Evolutionary conservation across 768 basidiomycete species (phyloP).

Genomic region (Trametes cubensis): DNA sequence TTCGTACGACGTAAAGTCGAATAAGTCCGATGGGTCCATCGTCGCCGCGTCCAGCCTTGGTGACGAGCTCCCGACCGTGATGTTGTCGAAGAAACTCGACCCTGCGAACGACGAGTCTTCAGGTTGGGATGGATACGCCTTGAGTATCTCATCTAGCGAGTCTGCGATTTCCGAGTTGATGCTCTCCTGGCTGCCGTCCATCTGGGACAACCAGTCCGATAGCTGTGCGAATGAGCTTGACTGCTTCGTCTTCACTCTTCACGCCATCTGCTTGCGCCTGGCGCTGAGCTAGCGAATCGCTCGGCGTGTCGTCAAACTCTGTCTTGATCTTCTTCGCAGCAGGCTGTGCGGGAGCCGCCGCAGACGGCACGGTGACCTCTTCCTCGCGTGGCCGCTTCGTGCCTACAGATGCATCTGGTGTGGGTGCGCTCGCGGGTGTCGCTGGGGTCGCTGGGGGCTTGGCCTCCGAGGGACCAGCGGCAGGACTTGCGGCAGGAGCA

Average conservation of each 20-base stretch:
- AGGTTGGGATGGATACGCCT: conserved; percentile 44
- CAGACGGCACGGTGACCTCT: conserved; percentile 21
- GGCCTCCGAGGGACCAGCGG: neutral
- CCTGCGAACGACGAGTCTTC: no score
- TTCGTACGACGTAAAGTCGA: no score
- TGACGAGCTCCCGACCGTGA: no score
- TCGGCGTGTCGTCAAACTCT: conserved; percentile 68
- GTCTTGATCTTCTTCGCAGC: conserved; percentile 61
- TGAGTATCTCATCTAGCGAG: conserved; percentile 64
- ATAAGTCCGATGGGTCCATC: no score
- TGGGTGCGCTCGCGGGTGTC: conserved; percentile 21
- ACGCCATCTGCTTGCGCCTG: conserved; percentile 46
- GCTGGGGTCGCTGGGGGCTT: conserved; percentile 25
- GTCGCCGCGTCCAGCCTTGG: no score
- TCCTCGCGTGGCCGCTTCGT: conserved; percentile 63
- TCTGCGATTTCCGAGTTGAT: conserved; percentile 54
- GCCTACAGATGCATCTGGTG: conserved; percentile 27
- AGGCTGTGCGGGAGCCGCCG: conserved; percentile 4
- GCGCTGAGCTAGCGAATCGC: conserved; percentile 48
- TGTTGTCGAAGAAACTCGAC: no score
- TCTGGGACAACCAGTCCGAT: conserved; percentile 62
- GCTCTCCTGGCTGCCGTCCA: conserved; percentile 48
- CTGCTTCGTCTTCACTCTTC: conserved; percentile 69
- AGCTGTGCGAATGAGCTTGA: conserved; percentile 63
- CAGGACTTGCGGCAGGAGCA: no score